Conservation (phyloP, 495 filamentous ascomycete species). For the Aspergillus saccharolyticus region DNA sequence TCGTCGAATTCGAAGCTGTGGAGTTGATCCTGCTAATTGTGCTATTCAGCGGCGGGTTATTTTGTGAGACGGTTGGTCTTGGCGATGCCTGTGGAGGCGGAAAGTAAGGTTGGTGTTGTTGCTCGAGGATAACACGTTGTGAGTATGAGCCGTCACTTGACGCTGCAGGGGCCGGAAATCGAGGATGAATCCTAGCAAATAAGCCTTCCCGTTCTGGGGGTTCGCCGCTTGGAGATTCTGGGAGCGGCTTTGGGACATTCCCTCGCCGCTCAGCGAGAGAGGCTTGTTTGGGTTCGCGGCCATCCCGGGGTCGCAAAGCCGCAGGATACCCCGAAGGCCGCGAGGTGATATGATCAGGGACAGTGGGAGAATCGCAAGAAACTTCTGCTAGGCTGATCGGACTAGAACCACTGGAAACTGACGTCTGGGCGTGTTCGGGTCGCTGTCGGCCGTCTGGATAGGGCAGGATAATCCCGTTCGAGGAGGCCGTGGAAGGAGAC, state of each 20-base stretch:
- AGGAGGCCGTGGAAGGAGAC: constrained; percentile 37
- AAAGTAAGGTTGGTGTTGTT: constrained; percentile 64
- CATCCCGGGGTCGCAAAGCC: constrained; percentile 44
- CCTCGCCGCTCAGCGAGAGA: constrained; percentile 69
- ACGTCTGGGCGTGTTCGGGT: constrained; percentile 36
- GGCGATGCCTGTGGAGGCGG: constrained; percentile 46
- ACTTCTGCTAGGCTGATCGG: constrained; percentile 32
- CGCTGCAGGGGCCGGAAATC: constrained; percentile 21
- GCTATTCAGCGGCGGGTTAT: constrained; percentile 34
- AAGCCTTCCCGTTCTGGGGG: constrained; percentile 65
- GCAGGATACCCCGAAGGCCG: constrained; percentile 41
- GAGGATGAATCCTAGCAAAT: constrained; percentile 43
- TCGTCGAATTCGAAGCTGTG: constrained; percentile 88
- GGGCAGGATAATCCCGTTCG: constrained; percentile 48
- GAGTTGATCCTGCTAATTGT: constrained; percentile 77
- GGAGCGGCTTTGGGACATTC: constrained; percentile 65
- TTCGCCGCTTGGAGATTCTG: constrained; percentile 68
- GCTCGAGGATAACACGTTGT: constrained; percentile 42
- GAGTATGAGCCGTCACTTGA: constrained; percentile 8
- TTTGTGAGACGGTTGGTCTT: constrained; percentile 27
- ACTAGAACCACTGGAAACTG: constrained; percentile 30
- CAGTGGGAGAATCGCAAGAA: constrained; percentile 19
- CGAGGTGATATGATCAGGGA: constrained; percentile 22
- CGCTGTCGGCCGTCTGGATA: constrained; percentile 70
- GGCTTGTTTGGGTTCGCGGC: constrained; percentile 37